Conservation (phyloP, 1,284 basidiomycete genomes). For the Inonotus obliquus region DNA sequence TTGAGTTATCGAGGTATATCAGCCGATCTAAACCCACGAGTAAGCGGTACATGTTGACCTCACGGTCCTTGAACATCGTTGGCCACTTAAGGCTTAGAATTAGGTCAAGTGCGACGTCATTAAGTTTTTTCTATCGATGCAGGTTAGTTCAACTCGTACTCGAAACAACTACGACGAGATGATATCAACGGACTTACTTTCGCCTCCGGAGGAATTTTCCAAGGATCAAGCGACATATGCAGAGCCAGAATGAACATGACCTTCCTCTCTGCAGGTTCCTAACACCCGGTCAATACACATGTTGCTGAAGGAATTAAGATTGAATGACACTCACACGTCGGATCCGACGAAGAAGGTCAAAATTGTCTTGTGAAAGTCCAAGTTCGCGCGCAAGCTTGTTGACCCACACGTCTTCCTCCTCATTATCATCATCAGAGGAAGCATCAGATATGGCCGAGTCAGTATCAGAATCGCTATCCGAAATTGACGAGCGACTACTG, state of each 20-base stretch:
- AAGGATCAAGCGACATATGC: too few species aligned
- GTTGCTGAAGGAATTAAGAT: not conserved
- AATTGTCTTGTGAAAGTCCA: not conserved
- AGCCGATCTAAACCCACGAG: too few species aligned
- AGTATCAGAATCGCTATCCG: not conserved
- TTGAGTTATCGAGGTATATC: too few species aligned
- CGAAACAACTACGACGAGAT: not conserved
- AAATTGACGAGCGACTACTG: not conserved
- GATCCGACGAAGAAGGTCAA: not conserved
- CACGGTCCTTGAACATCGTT: not conserved
- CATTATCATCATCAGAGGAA: not conserved
- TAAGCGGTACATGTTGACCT: not conserved
- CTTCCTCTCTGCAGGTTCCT: constrained; percentile 1
- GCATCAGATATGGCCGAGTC: not conserved
- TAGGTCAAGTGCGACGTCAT: not conserved
- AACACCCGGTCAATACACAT: not conserved
- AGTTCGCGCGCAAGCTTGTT: not conserved
- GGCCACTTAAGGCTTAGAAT: not conserved
- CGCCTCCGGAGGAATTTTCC: too few species aligned
- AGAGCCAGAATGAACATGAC: not conserved
- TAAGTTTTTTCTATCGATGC: not conserved
- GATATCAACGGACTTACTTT: not conserved
- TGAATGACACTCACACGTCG: not conserved
- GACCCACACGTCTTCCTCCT: not conserved
- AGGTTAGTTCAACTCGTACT: too few species aligned